phyloP scores from a whole-genome alignment of 495 filamentous ascomycete genomes.

The Penicillium salamii region DNA sequence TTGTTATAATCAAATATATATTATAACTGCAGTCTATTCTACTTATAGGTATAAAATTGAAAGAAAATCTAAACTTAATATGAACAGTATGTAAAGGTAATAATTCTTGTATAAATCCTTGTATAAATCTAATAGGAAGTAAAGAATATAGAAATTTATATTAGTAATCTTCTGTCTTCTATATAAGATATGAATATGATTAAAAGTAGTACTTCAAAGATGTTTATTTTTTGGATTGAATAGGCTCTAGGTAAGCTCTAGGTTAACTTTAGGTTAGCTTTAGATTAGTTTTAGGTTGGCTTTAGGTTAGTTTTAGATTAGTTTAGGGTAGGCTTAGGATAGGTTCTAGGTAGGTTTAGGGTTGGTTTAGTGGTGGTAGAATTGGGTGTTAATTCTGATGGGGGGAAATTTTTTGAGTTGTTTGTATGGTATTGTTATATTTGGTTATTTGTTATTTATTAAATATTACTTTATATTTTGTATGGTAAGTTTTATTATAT shows the following conservation, averaged over 20 bases:
- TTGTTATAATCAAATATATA: too few species aligned
- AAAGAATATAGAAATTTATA: too few species aligned
- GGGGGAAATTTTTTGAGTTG: conserved; percentile 9
- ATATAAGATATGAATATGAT: neutral
- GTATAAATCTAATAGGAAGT: neutral
- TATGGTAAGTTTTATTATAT: neutral
- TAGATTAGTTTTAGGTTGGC: too few species aligned
- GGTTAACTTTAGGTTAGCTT: too few species aligned
- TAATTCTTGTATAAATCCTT: neutral
- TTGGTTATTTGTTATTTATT: neutral
- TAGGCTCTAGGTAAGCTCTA: too few species aligned
- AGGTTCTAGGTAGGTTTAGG: neutral
- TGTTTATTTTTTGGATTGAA: neutral
- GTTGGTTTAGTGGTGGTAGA: neutral
- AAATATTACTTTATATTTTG: neutral
- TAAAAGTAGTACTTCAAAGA: neutral
- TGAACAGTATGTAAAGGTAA: neutral
- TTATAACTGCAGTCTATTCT: too few species aligned
- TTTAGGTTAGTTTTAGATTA: too few species aligned
- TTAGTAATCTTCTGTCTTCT: neutral
- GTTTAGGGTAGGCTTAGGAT: neutral
- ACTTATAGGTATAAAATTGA: neutral
- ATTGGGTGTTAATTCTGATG: neutral
- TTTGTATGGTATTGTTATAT: conserved; percentile 1
- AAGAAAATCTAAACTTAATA: neutral